These are phyloP conservation scores for Hypoxylon subgilvum DNA, from an alignment of 495 filamentous ascomycete species.

Conservation along the genomic window DNA sequence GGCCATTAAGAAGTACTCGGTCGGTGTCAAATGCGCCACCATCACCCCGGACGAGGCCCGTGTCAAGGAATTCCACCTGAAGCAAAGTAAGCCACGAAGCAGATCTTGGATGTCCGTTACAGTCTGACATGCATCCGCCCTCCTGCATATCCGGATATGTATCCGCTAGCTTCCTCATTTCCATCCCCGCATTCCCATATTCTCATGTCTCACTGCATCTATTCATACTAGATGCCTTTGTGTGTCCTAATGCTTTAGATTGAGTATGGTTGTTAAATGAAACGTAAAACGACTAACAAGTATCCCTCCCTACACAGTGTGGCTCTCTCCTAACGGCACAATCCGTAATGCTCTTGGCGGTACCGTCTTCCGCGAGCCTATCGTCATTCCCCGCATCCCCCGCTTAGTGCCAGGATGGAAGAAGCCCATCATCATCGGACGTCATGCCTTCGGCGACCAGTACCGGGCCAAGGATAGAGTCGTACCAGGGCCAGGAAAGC, in stretches of 20 bases:
- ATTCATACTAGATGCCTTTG: too few relatives aligned
- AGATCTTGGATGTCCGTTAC: background rate
- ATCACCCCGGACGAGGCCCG: slow-evolving; percentile 97
- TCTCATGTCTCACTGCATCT: background rate
- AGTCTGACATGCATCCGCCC: slow-evolving; percentile 18
- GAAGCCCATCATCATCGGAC: slow-evolving; percentile 97
- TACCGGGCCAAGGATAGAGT: slow-evolving; percentile 94
- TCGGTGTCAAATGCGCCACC: slow-evolving; percentile 98
- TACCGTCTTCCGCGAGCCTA: slow-evolving; percentile 97
- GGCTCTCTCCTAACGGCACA: slow-evolving; percentile 97
- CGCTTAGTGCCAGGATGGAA: slow-evolving; percentile 95
- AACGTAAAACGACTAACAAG: too few relatives aligned
- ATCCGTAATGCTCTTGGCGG: slow-evolving; percentile 95
- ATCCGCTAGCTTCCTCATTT: background rate
- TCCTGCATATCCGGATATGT: slow-evolving; percentile 16
- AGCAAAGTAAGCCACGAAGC: slow-evolving; percentile 73
- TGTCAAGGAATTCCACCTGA: slow-evolving; percentile 96
- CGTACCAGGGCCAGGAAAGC: slow-evolving; percentile 77
- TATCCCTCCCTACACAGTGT: slow-evolving; percentile 65
- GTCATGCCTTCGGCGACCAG: slow-evolving; percentile 98
- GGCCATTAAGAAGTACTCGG: slow-evolving; percentile 97
- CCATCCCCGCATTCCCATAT: slow-evolving; percentile 12
- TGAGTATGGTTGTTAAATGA: too few relatives aligned
- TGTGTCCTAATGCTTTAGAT: too few relatives aligned
- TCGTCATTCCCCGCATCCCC: slow-evolving; percentile 90